Conservation (phyloP, 805 yeast genomes). For the Wickerhamiella lipophila region DNA sequence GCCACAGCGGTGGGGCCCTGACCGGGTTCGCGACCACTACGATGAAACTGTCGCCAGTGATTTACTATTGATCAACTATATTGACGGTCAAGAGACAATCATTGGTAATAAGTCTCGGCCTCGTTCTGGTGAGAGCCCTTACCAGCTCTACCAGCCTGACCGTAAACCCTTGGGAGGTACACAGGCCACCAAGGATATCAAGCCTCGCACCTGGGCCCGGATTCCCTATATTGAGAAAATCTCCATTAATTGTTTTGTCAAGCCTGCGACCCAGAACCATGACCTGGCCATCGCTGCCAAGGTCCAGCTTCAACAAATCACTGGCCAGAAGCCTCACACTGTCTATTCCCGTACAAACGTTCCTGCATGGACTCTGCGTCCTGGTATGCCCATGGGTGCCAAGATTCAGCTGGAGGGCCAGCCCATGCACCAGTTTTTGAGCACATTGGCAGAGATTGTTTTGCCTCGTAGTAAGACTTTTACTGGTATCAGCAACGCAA, state of each 20-base stretch:
- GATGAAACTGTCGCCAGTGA: conserved; percentile 63
- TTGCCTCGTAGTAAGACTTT: conserved; percentile 87
- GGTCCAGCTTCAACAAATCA: conserved; percentile 78
- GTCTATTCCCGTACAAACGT: conserved; percentile 67
- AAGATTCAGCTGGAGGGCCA: conserved; percentile 64
- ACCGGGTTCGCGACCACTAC: conserved; percentile 68
- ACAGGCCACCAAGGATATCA: conserved; percentile 60
- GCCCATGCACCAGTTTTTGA: conserved; percentile 71
- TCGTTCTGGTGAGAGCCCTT: conserved; percentile 84
- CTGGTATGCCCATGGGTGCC: conserved; percentile 86
- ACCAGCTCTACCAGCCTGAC: conserved; percentile 69
- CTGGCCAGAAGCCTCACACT: conserved; percentile 73
- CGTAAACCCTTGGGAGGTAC: conserved; percentile 65
- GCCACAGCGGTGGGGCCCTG: conserved; percentile 66
- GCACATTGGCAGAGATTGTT: conserved; percentile 82
- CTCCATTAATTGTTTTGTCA: conserved; percentile 62
- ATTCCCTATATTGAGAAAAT: conserved; percentile 62
- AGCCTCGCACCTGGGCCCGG: conserved; percentile 52
- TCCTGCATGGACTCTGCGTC: conserved; percentile 74
- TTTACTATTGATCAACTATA: conserved; percentile 60
- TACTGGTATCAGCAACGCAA: conserved; percentile 55
- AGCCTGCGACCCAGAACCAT: conserved; percentile 44
- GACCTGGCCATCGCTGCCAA: conserved; percentile 65
- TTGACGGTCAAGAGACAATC: conserved; percentile 37
- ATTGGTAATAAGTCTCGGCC: conserved; percentile 60